phyloP scores from a whole-genome alignment of 495 filamentous ascomycete species.

The Paragyromitra xinjiangensis region DNA sequence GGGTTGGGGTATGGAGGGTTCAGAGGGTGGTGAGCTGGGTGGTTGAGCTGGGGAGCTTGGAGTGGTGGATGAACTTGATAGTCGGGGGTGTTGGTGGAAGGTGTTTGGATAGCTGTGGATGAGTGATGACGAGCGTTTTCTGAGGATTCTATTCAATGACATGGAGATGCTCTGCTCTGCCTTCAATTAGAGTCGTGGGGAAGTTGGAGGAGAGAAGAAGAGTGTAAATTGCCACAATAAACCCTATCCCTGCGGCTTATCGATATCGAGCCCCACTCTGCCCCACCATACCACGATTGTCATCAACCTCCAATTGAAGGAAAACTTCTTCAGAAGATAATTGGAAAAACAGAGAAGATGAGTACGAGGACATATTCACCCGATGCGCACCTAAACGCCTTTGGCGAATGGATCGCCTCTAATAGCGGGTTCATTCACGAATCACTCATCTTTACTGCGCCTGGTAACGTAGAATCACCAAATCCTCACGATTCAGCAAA shows the following conservation, averaged over 20 bases:
- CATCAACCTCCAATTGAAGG: not conserved
- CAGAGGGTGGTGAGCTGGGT: not conserved
- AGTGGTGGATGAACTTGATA: conserved; percentile 33
- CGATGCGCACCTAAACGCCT: conserved; percentile 33
- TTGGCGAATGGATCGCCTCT: conserved; percentile 44
- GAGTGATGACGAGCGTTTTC: conserved; percentile 9
- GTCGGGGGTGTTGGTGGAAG: not conserved
- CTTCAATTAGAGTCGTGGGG: not conserved
- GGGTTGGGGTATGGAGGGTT: not conserved
- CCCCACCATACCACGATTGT: conserved; percentile 10
- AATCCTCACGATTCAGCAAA: not conserved
- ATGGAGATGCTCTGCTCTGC: conserved; percentile 29
- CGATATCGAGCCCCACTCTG: conserved; percentile 17
- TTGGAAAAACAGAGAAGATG: not conserved
- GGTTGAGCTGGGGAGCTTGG: conserved; percentile 1
- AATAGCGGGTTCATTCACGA: conserved; percentile 53
- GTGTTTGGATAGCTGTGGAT: not conserved
- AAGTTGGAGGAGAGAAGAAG: conserved; percentile 4
- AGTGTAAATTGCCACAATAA: not conserved
- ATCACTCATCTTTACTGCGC: conserved; percentile 46
- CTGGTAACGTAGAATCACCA: conserved; percentile 15
- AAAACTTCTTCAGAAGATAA: not conserved
- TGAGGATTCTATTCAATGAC: conserved; percentile 25
- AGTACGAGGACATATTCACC: conserved; percentile 31
- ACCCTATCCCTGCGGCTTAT: not conserved